These are phyloP conservation scores for Perkinsus marinus DNA, from an alignment of 169 alveolate genomes.

Conservation along the genomic window DNA sequence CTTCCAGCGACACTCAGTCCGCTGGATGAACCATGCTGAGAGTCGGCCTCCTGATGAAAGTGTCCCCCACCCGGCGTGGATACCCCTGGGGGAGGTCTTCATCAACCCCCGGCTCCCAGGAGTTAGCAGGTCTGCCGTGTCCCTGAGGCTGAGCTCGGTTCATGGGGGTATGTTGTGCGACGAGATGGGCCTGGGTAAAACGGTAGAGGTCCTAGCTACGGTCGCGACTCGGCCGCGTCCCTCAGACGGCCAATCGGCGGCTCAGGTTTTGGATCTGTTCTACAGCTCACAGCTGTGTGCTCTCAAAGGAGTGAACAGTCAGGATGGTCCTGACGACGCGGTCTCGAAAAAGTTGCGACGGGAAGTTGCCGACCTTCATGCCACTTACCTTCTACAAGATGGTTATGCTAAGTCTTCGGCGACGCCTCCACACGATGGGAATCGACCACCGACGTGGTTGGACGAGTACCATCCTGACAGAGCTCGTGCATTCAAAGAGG, in stretches of 20 bases:
- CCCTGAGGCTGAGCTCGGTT: background rate
- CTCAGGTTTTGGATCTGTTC: background rate
- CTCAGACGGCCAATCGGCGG: background rate
- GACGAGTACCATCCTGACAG: background rate
- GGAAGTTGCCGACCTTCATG: background rate
- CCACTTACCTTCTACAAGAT: background rate
- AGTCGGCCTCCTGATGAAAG: background rate
- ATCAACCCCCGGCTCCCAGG: background rate
- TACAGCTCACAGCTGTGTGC: background rate
- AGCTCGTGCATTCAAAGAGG: background rate
- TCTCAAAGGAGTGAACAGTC: background rate
- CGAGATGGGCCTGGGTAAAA: constrained; percentile 31
- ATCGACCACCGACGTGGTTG: background rate
- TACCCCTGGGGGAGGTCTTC: background rate
- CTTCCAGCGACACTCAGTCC: background rate
- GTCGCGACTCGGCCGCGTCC: background rate
- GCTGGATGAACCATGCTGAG: background rate
- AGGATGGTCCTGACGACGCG: background rate
- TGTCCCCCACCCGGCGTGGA: background rate
- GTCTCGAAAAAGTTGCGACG: background rate
- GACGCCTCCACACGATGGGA: background rate
- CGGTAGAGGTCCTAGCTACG: constrained; percentile 20
- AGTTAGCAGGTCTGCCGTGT: background rate
- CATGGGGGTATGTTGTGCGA: constrained; percentile 29
- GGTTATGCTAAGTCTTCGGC: background rate